Evolutionary conservation across 1,284 basidiomycete genomes (phyloP), one percentile per base, ranked within the genome.

Genomic region (Limonomyces culmigenus): DNA sequence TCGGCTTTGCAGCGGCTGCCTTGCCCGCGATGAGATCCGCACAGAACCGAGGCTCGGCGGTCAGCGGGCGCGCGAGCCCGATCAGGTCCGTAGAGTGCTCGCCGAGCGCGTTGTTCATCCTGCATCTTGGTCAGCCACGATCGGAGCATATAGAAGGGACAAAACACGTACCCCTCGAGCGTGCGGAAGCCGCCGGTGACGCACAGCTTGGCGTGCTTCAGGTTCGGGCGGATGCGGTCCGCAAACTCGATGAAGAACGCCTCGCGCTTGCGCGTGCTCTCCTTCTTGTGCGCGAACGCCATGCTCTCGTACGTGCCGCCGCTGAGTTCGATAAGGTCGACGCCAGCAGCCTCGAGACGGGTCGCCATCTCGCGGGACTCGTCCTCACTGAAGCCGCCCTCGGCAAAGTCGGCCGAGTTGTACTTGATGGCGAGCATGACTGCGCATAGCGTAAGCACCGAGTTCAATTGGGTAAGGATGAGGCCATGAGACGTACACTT

Each of bases 311-410:
- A 27, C 23, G 54, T 59, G 17, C 63, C 59, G 13, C 65, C 63
- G 13, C 48, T 52, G 35, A 67, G 42, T 42, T 69, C 69, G 29
- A 72, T 63, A 43, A 72, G 51, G 46, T 71, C 66, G 3, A 70
- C 51, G 1, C 54, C 52, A 2, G 48, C 50, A 8, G 45, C 50
- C 40, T 69, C 67, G 29, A 71, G 51, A 44, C 58, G 49, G 34
- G 50, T 42, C 32, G 62, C 61, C 6, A 63, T 57, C 33, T 47
- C 38, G 33, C 58, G 49, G 14, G 59, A 56, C 41, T 70, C 67
- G 8, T 65, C 58, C 19, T 50, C 45, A 23, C 36, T 39, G 16
- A 58, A 37, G 0, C 50, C 52, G 3, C 39, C 34, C 8, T 38
- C 36, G n/a, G 42, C 6, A 5, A 41, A 46, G 34, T 60, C 62